Percentiles rank a stretch among this genome's conserved stretches.
phyloP scores from a whole-genome alignment of 805 yeast species.

The Wickerhamomyces bisporus region DNA sequence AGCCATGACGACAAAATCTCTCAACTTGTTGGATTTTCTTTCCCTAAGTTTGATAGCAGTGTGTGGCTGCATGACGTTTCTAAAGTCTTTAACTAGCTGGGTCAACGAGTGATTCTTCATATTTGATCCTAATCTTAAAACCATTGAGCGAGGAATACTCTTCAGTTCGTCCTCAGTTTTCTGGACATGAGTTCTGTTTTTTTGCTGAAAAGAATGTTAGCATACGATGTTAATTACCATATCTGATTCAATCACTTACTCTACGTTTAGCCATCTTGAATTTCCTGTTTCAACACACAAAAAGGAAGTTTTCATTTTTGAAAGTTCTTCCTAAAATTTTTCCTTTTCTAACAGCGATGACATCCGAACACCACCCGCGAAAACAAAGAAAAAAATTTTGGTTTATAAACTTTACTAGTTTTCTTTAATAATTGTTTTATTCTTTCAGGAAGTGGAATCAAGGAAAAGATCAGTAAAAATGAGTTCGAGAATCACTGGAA shows the following conservation, averaged over 20 bases:
- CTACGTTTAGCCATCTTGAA: constrained; percentile 48
- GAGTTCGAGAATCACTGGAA: constrained; percentile 4
- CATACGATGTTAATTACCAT: not conserved
- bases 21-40: constrained; percentile 78
- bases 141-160: constrained; percentile 90
- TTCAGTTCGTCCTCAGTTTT: constrained; percentile 59
- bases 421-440: no score
- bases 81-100: constrained; percentile 81
- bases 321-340: constrained; percentile 6
- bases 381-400: constrained; percentile 4
- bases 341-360: constrained; percentile 14
- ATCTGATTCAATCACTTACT: constrained; percentile 24
- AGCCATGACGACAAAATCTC: constrained; percentile 96
- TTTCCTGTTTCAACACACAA: not conserved
- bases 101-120: constrained; percentile 74
- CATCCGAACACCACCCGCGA: constrained; percentile 22
- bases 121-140: constrained; percentile 75
- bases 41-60: constrained; percentile 88
- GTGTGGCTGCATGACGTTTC: constrained; percentile 92
- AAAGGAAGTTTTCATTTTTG: not conserved
- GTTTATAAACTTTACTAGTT: no score
- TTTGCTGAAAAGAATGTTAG: constrained; percentile 36
- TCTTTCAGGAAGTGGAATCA: no score
- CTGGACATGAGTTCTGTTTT: constrained; percentile 82
- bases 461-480: not conserved